Percentiles rank a stretch among this genome's conserved stretches.
Evolutionary conservation across 2,329 filamentous ascomycete species (phyloP).

Genomic region (Cordyceps javanica): DNA sequence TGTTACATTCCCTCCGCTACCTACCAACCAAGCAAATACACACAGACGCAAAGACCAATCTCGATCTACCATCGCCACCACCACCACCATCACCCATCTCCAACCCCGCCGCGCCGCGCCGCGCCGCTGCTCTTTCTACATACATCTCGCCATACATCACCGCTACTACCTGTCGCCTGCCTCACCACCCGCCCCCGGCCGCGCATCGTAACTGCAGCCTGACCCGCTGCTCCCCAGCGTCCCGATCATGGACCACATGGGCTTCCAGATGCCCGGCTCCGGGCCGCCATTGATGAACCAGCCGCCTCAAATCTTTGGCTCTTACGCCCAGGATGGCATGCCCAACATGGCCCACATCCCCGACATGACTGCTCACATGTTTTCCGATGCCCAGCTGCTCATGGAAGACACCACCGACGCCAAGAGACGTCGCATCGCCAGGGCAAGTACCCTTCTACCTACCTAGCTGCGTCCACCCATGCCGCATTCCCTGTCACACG

Average conservation of each 20-base stretch:
- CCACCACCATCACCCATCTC: not conserved
- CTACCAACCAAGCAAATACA: not conserved
- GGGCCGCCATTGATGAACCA: constrained; percentile 54
- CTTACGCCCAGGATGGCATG: constrained; percentile 54
- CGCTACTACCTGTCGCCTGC: too few relatives aligned
- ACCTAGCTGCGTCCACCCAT: not conserved
- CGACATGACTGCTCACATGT: constrained; percentile 55
- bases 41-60: not conserved
- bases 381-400: constrained; percentile 48
- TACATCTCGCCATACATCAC: not conserved
- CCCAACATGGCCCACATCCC: constrained; percentile 47
- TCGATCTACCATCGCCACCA: not conserved
- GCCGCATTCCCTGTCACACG: not conserved
- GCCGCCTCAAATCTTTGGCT: constrained; percentile 63
- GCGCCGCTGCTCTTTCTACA: not conserved
- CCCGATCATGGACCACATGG: constrained; percentile 44
- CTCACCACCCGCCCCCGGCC: not conserved
- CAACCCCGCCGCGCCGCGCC: not conserved
- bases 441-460: constrained; percentile 48
- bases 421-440: constrained; percentile 82
- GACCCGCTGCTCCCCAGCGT: not conserved
- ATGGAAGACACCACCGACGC: constrained; percentile 69
- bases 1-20: too few relatives aligned
- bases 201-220: not conserved
- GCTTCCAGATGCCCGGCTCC: constrained; percentile 54